A percentile compares a stretch with the other conserved stretches of the same genome.
Evolutionary conservation across 441 rosid genomes (phyloP).

Genomic region (Euphorbia celastroides): DNA sequence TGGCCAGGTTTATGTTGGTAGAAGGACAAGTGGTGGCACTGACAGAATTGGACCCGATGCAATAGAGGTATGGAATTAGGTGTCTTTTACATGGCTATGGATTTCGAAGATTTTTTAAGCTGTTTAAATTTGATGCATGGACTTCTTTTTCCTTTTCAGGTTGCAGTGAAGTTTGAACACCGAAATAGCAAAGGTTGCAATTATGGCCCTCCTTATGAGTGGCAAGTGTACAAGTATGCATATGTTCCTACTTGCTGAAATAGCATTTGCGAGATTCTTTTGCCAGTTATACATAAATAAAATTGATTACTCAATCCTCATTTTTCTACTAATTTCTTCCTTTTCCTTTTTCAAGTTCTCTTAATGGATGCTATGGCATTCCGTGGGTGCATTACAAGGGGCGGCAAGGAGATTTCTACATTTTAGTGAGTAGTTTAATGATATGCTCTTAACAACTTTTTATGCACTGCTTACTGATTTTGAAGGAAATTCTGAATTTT

Average conservation of each 20-base stretch:
- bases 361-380: slow-evolving; percentile 86
- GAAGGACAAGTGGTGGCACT: slow-evolving; percentile 73
- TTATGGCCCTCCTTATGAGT: slow-evolving; percentile 94
- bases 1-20: slow-evolving; percentile 95
- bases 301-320: slow-evolving; percentile 4
- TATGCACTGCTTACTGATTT: slow-evolving; percentile 13
- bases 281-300: not conserved
- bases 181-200: slow-evolving; percentile 95
- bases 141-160: slow-evolving; percentile 40
- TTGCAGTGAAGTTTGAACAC: slow-evolving; percentile 91
- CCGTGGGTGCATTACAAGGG: slow-evolving; percentile 91
- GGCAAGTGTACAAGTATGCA: slow-evolving; percentile 95
- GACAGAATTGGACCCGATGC: slow-evolving; percentile 89
- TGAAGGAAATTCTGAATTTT: slow-evolving; percentile 16
- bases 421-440: slow-evolving; percentile 52
- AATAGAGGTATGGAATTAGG: slow-evolving; percentile 53
- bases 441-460: slow-evolving; percentile 11
- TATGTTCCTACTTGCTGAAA: slow-evolving; percentile 12
- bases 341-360: slow-evolving; percentile 41
- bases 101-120: not conserved
- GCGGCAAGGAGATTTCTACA: slow-evolving; percentile 94
- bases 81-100: slow-evolving; percentile 10
- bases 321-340: slow-evolving; percentile 6
- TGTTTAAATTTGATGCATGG: slow-evolving; percentile 5
- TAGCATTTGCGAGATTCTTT: not conserved